Conservation (phyloP, 176 grass and related monocot species). For the Ensete glaucum region DNA sequence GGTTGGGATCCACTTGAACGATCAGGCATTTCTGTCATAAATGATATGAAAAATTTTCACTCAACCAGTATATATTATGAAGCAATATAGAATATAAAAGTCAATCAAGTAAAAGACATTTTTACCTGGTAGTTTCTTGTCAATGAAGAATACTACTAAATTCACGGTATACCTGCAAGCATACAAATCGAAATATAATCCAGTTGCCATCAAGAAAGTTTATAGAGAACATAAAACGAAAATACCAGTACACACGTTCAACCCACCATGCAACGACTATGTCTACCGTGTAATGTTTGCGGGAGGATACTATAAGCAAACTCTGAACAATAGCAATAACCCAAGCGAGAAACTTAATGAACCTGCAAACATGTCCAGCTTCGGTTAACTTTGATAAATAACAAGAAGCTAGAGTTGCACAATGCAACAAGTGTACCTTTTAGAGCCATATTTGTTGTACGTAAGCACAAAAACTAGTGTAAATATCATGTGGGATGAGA, state of each 20-base stretch:
- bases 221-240: neutral
- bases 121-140: constrained; percentile 83
- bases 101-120: constrained; percentile 13
- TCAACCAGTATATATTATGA: neutral
- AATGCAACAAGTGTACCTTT: constrained; percentile 34
- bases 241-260: neutral
- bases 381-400: neutral
- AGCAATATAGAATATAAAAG: neutral
- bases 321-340: constrained; percentile 67
- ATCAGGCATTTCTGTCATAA: constrained; percentile 77
- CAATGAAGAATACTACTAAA: constrained; percentile 82
- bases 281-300: constrained; percentile 92
- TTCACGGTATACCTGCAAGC: constrained; percentile 83
- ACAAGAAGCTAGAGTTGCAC: neutral
- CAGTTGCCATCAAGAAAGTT: constrained; percentile 8
- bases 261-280: constrained; percentile 87
- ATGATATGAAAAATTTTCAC: neutral
- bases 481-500: constrained; percentile 99
- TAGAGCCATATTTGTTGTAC: constrained; percentile 90
- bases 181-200: neutral
- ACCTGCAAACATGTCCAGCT: constrained; percentile 25
- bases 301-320: constrained; percentile 81
- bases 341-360: constrained; percentile 80
- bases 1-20: constrained; percentile 34
- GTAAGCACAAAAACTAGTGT: constrained; percentile 76